phyloP scores from a whole-genome alignment of 2,329 filamentous ascomycete genomes.

The Colletotrichum sojae region DNA sequence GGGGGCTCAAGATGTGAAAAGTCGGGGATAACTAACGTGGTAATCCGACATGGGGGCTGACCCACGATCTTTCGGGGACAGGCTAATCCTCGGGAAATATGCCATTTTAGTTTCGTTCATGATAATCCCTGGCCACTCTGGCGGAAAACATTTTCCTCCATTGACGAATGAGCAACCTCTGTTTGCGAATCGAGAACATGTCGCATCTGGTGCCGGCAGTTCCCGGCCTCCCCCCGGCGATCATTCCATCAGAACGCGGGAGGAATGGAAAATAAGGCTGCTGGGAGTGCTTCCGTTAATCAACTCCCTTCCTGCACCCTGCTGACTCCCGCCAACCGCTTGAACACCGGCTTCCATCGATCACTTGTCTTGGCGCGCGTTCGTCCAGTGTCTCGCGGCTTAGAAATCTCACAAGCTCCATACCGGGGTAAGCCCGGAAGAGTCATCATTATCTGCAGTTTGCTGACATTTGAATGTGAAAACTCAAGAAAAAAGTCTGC shows the following conservation, averaged over 20 bases:
- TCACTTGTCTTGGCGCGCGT: conserved; percentile 22
- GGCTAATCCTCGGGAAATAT: conserved; percentile 1
- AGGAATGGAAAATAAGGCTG: conserved; percentile 5
- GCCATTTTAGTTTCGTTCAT: not conserved
- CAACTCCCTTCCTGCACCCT: not conserved
- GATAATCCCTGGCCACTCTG: not conserved
- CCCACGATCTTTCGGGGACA: not conserved
- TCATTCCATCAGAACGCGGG: conserved; percentile 1
- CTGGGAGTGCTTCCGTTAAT: conserved; percentile 6
- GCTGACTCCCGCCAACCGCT: no score
- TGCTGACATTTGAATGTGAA: no score
- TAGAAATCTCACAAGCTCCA: conserved; percentile 1
- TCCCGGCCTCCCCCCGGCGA: not conserved
- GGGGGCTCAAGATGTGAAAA: no score
- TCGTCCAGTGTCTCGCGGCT: not conserved
- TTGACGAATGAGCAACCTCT: conserved; percentile 16
- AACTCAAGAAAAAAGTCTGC: no score
- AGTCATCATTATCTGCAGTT: not conserved
- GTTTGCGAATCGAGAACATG: not conserved
- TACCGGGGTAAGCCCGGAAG: not conserved
- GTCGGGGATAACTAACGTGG: not conserved
- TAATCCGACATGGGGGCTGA: not conserved
- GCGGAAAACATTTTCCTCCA: conserved; percentile 23
- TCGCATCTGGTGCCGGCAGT: not conserved
- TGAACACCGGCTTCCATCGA: not conserved